Conservation (phyloP, 2,329 filamentous ascomycete species). For the Talaromyces albobiverticillius region DNA sequence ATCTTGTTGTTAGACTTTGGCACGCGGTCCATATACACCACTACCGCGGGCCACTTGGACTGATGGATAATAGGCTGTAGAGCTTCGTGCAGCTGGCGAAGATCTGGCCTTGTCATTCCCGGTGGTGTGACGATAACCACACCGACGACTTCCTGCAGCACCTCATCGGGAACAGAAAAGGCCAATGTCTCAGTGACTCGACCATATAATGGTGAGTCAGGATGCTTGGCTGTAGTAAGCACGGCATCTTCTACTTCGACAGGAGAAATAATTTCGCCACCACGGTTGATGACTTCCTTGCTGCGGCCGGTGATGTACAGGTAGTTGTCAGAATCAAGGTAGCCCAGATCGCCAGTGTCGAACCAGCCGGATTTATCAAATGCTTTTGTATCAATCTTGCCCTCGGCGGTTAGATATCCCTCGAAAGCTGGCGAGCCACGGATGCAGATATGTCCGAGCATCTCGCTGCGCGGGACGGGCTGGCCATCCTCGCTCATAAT, state of each 20-base stretch:
- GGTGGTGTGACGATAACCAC: neutral
- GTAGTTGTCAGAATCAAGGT: slow-evolving; percentile 75
- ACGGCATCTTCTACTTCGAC: slow-evolving; percentile 64
- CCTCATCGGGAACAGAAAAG: neutral
- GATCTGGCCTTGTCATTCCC: neutral
- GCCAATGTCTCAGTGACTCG: neutral
- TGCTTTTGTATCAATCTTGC: neutral
- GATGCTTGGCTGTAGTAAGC: neutral
- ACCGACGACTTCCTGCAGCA: neutral
- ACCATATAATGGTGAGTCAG: neutral
- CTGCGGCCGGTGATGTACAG: slow-evolving; percentile 85
- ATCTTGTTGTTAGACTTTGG: neutral
- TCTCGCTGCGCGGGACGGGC: neutral
- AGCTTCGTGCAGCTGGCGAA: neutral
- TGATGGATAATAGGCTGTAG: neutral
- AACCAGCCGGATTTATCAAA: slow-evolving; percentile 56
- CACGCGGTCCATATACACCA: neutral
- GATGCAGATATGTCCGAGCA: neutral
- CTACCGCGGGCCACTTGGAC: neutral
- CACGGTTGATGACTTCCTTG: slow-evolving; percentile 82
- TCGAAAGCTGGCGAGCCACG: neutral
- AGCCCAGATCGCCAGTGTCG: slow-evolving; percentile 83
- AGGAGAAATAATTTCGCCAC: slow-evolving; percentile 78
- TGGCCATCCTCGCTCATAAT: neutral
- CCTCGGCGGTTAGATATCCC: neutral